Percentiles rank a stretch among this genome's conserved stretches.
These are phyloP conservation scores for Rhizophora apiculata DNA, from an alignment of 345 rosid species.

Conservation along the genomic window DNA sequence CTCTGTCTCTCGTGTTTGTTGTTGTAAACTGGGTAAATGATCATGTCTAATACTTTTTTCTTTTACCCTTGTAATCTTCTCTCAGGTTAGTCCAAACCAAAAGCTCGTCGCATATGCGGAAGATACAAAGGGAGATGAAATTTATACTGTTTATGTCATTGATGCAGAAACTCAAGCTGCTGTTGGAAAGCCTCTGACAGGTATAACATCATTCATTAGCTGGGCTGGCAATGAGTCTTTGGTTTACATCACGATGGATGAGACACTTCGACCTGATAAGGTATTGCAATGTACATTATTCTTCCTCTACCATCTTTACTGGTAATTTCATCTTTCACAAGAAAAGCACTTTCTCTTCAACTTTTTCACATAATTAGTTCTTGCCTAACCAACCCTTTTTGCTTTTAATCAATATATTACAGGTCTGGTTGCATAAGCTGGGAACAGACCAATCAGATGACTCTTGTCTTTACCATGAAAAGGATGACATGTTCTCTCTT, in stretches of 20 bases:
- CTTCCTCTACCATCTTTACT: not conserved
- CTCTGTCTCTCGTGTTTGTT: not conserved
- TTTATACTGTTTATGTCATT: slow-evolving; percentile 56
- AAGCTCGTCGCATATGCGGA: slow-evolving; percentile 83
- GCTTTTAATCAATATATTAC: not conserved
- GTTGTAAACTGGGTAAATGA: not conserved
- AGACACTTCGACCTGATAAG: slow-evolving; percentile 81
- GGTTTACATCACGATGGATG: slow-evolving; percentile 81
- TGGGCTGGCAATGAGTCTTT: slow-evolving; percentile 88
- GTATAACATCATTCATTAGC: slow-evolving; percentile 48
- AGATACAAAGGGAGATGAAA: slow-evolving; percentile 86
- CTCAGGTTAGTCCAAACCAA: slow-evolving; percentile 68
- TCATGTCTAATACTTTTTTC: not conserved
- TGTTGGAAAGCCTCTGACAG: slow-evolving; percentile 51
- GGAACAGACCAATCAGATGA: slow-evolving; percentile 71
- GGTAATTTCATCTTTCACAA: too few relatives aligned
- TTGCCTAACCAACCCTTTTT: too few relatives aligned
- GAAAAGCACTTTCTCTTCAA: not conserved
- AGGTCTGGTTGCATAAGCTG: slow-evolving; percentile 93
- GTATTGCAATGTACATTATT: slow-evolving; percentile 29
- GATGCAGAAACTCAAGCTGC: slow-evolving; percentile 52
- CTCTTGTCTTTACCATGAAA: slow-evolving; percentile 76
- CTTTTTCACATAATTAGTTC: too few relatives aligned
- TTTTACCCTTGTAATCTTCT: slow-evolving; percentile 7
- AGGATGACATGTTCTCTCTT: slow-evolving; percentile 81